phyloP scores from a whole-genome alignment of 768 basidiomycete species.

The Mycena metata region DNA sequence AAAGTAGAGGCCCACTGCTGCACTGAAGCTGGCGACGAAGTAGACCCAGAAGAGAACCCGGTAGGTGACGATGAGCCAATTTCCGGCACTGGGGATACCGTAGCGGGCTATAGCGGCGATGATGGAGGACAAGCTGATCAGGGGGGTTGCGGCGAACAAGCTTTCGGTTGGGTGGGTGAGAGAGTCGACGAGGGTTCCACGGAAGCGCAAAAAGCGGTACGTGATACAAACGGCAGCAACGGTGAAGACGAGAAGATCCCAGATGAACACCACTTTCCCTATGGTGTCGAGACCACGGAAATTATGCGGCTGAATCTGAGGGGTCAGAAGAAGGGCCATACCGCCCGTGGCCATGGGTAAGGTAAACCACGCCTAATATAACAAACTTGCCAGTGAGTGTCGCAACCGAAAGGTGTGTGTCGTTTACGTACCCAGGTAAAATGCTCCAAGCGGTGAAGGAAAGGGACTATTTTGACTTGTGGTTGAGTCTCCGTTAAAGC shows the following conservation, averaged over 20 bases:
- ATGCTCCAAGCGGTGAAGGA: slow-evolving; percentile 10
- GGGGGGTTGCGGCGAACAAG: slow-evolving; percentile 2
- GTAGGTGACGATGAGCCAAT: slow-evolving; percentile 9
- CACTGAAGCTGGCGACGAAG: slow-evolving; percentile 7
- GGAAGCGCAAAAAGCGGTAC: slow-evolving; percentile 17
- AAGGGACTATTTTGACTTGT: neutral
- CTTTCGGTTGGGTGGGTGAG: slow-evolving; percentile 16
- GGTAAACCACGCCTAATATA: slow-evolving; percentile 12
- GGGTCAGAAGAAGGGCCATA: neutral
- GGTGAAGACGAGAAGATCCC: slow-evolving; percentile 2
- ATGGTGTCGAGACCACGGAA: slow-evolving; percentile 14
- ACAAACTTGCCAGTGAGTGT: neutral
- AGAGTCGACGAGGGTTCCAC: neutral
- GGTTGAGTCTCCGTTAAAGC: neutral
- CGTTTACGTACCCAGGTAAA: slow-evolving; percentile 2
- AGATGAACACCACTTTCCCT: slow-evolving; percentile 12
- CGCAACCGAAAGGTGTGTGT: no score
- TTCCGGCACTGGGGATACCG: slow-evolving; percentile 8
- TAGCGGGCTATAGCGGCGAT: slow-evolving; percentile 14
- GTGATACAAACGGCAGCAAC: slow-evolving; percentile 4
- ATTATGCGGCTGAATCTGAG: neutral
- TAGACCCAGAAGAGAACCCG: slow-evolving; percentile 10
- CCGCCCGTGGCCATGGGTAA: slow-evolving; percentile 17
- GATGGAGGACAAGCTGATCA: neutral
- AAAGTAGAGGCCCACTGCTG: slow-evolving; percentile 9